Evolutionary conservation across 1,284 basidiomycete species (phyloP).

Genomic region (Ceratobasidium theobromae): DNA sequence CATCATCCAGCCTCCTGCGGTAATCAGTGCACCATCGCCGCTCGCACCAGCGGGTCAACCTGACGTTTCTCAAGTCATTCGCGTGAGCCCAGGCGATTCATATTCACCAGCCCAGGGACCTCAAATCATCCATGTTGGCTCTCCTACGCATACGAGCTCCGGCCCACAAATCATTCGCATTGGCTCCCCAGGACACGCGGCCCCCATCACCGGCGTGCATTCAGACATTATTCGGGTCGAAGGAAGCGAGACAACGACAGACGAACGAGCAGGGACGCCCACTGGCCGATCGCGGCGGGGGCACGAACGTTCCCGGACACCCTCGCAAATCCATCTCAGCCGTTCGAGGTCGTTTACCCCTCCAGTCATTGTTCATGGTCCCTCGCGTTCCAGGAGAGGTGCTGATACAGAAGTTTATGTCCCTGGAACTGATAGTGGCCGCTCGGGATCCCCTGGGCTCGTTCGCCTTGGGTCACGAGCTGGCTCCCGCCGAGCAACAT

Average conservation of each 20-base stretch:
- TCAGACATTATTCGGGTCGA: slow-evolving; percentile 7
- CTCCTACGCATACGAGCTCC: neutral
- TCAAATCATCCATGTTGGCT: slow-evolving; percentile 13
- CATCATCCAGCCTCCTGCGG: slow-evolving; percentile 21
- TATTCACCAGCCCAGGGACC: neutral
- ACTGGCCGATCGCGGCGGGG: neutral
- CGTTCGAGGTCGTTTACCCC: slow-evolving; percentile 10
- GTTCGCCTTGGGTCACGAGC: slow-evolving; percentile 1
- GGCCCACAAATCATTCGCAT: slow-evolving; percentile 22
- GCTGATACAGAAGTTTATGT: neutral
- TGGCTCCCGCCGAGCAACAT: neutral
- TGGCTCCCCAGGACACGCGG: slow-evolving; percentile 17
- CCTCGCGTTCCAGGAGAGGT: neutral
- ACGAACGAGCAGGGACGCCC: neutral
- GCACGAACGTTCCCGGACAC: neutral
- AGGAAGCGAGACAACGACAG: neutral
- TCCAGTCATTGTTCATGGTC: neutral
- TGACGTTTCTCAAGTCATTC: slow-evolving; percentile 5
- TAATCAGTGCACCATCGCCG: neutral
- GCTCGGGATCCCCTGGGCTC: neutral
- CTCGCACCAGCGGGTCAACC: neutral
- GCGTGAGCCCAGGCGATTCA: neutral
- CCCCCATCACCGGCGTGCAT: neutral
- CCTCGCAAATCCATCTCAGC: neutral
- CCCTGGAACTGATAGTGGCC: neutral